phyloP scores from a whole-genome alignment of 2,329 filamentous ascomycete genomes.

The Colletotrichum gloeosporioides region DNA sequence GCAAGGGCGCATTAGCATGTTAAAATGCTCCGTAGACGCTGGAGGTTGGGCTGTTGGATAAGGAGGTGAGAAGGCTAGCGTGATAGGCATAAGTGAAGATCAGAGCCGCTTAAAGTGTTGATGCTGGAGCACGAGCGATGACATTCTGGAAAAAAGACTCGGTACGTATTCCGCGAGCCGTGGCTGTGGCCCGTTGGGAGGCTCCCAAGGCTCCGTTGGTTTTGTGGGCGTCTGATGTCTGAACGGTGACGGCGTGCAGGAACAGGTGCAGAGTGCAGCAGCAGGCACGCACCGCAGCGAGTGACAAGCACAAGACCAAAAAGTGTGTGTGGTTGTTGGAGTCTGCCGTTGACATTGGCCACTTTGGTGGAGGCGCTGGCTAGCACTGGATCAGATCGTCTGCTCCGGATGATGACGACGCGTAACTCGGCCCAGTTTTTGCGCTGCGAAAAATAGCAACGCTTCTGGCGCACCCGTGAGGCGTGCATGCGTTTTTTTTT shows the following conservation, averaged over 20 bases:
- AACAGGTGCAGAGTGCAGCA: neutral
- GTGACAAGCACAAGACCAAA: neutral
- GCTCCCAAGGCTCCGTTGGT: neutral
- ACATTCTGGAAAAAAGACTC: neutral
- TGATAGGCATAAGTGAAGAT: neutral
- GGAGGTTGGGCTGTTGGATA: neutral
- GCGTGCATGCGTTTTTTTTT: neutral
- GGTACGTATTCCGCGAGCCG: neutral
- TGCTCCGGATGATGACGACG: constrained; percentile 3
- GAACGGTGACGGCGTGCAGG: neutral
- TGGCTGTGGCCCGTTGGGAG: neutral
- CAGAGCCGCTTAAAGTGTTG: neutral
- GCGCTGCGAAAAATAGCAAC: constrained; percentile 18
- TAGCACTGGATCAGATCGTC: neutral
- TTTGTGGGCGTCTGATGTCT: neutral
- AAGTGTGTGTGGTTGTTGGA: neutral
- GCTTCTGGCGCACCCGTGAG: neutral
- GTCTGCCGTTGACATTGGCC: neutral
- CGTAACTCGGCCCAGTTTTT: constrained; percentile 18
- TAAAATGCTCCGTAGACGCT: neutral
- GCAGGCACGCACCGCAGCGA: neutral
- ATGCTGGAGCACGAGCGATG: neutral
- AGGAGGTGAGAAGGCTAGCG: neutral
- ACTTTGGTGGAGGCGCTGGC: neutral
- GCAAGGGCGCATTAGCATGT: neutral